Percentiles rank a stretch among this genome's conserved stretches.
Evolutionary conservation across 2,329 filamentous ascomycete species (phyloP).

Genomic region (Coniochaeta pulveracea): DNA sequence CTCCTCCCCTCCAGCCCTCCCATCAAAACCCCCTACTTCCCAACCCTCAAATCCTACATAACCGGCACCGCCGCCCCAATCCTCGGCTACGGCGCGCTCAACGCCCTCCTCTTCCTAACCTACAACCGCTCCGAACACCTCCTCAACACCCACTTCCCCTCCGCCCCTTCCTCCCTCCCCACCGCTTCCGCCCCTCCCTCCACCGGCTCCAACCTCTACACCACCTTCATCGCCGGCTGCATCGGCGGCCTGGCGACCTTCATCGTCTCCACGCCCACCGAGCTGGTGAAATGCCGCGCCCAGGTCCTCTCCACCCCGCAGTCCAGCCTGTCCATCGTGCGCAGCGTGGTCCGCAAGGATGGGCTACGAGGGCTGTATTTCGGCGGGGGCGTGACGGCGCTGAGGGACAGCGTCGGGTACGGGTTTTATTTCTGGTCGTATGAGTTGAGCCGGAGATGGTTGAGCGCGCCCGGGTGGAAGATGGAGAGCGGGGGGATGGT

Average conservation of each 20-base stretch:
- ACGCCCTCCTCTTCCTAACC: slow-evolving; percentile 78
- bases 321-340: slow-evolving; percentile 37
- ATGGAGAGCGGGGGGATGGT: slow-evolving; percentile 16
- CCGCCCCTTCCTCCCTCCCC: slow-evolving; percentile 4
- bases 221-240: slow-evolving; percentile 71
- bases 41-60: slow-evolving; percentile 21
- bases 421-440: slow-evolving; percentile 97
- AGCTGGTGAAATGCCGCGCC: slow-evolving; percentile 80
- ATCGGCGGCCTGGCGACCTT: slow-evolving; percentile 76
- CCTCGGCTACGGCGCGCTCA: slow-evolving; percentile 80
- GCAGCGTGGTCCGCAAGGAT: slow-evolving; percentile 41
- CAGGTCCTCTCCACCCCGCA: slow-evolving; percentile 43
- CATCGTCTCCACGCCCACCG: slow-evolving; percentile 76
- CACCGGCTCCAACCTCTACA: slow-evolving; percentile 41
- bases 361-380: slow-evolving; percentile 66
- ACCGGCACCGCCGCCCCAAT: slow-evolving; percentile 74
- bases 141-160: slow-evolving; percentile 31
- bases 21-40: slow-evolving; percentile 6
- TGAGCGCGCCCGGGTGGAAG: slow-evolving; percentile 3
- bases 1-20: slow-evolving; percentile 3
- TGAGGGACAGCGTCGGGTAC: slow-evolving; percentile 85
- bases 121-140: slow-evolving; percentile 74
- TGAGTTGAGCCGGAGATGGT: slow-evolving; percentile 55
- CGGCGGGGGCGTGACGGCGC: slow-evolving; percentile 69
- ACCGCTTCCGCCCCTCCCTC: slow-evolving; percentile 8